Conservation (phyloP, 106 monocot genomes). For the Agapanthus africanus region DNA sequence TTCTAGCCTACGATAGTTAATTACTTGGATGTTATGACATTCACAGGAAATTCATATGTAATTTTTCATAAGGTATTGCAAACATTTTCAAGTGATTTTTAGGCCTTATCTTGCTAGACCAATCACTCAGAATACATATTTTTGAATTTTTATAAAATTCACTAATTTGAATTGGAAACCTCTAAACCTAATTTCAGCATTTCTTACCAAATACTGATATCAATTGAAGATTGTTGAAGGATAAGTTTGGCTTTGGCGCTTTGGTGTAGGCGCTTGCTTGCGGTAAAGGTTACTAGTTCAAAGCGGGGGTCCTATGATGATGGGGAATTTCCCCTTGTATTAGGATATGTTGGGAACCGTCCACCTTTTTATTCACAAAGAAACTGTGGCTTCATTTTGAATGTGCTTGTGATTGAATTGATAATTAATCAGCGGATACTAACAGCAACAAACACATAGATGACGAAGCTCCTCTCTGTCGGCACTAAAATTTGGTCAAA, state of each 20-base stretch:
- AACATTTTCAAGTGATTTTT: neutral
- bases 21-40: neutral
- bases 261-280: neutral
- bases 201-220: neutral
- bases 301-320: neutral
- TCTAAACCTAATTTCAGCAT: neutral
- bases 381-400: too few species aligned
- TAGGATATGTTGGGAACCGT: neutral
- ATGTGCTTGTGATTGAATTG: too few species aligned
- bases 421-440: too few species aligned
- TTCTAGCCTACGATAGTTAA: neutral
- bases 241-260: neutral
- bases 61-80: neutral
- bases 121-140: neutral
- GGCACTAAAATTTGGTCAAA: too few species aligned
- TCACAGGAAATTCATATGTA: neutral
- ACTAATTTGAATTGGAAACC: neutral
- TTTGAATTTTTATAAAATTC: neutral
- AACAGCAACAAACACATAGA: too few species aligned
- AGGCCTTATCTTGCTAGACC: neutral
- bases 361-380: neutral
- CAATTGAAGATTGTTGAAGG: neutral
- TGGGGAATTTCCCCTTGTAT: neutral
- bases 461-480: too few species aligned
- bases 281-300: neutral